Evolutionary conservation across 345 rosid species (phyloP).

Genomic region (Syzygium grande): DNA sequence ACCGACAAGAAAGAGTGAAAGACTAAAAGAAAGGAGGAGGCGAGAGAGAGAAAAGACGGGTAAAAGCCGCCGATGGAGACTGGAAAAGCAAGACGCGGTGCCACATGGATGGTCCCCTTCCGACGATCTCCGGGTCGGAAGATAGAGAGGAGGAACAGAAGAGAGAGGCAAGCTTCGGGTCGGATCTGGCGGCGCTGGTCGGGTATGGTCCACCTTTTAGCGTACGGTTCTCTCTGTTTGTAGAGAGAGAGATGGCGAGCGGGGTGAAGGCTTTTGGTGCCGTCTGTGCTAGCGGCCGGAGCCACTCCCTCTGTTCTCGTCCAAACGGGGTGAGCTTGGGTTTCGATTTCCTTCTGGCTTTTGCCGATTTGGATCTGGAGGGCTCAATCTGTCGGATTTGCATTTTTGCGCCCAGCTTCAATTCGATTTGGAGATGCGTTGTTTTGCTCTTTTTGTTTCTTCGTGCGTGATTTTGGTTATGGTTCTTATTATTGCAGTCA

Average conservation of each 20-base stretch:
- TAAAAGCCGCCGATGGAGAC: no score
- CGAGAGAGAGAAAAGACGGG: no score
- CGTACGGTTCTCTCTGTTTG: background rate
- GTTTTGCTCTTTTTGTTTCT: background rate
- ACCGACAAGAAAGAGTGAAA: no score
- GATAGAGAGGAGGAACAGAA: background rate
- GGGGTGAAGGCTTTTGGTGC: conserved; percentile 27
- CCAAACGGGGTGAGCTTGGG: conserved; percentile 3
- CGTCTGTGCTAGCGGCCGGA: conserved; percentile 20
- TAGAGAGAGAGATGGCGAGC: background rate
- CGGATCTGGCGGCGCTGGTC: conserved; percentile 34
- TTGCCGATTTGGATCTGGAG: background rate
- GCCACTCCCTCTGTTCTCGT: background rate
- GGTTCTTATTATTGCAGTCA: background rate
- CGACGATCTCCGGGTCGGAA: no score
- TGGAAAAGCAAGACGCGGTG: no score
- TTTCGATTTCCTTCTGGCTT: background rate
- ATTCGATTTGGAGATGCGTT: background rate
- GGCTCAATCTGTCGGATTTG: no score
- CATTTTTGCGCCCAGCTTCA: no score
- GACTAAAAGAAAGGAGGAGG: no score
- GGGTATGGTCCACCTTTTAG: background rate
- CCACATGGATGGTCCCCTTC: no score
- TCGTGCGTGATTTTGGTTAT: background rate
- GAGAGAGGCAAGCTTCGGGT: background rate